These are phyloP conservation scores for Saprolegnia diclina DNA, from an alignment of 352 stramenopile genomes.

Conservation along the genomic window DNA sequence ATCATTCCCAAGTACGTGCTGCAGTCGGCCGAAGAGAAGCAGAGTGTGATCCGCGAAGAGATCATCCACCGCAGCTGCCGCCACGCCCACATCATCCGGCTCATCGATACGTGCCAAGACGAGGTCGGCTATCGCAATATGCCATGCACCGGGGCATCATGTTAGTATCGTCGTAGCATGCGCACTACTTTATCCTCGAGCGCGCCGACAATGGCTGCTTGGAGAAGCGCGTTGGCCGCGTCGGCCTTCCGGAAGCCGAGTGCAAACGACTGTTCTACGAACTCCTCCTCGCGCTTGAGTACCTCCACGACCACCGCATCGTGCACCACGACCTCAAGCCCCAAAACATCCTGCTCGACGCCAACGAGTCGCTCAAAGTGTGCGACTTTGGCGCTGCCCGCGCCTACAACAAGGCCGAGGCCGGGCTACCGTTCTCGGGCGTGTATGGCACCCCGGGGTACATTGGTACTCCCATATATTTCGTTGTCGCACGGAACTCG, in stretches of 20 bases:
- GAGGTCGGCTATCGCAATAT: slow-evolving; percentile 26
- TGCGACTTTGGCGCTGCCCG: slow-evolving; percentile 81
- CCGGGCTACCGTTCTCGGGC: slow-evolving; percentile 48
- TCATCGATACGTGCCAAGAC: slow-evolving; percentile 69
- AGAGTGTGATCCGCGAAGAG: slow-evolving; percentile 64
- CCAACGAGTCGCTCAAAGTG: slow-evolving; percentile 52
- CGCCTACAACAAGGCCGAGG: slow-evolving; percentile 50
- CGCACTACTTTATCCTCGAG: slow-evolving; percentile 72
- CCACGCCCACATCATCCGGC: slow-evolving; percentile 69
- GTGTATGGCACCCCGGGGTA: slow-evolving; percentile 70
- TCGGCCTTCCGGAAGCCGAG: slow-evolving; percentile 44
- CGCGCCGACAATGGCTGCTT: slow-evolving; percentile 52
- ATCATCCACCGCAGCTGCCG: slow-evolving; percentile 58
- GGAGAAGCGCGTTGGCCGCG: slow-evolving; percentile 43
- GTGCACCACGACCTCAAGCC: slow-evolving; percentile 90
- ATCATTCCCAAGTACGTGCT: slow-evolving; percentile 73
- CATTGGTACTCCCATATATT: slow-evolving; percentile 36
- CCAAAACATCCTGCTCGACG: slow-evolving; percentile 66
- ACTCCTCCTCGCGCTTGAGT: slow-evolving; percentile 55
- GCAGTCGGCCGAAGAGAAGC: slow-evolving; percentile 60
- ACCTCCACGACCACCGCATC: slow-evolving; percentile 68
- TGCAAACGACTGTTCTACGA: slow-evolving; percentile 54
- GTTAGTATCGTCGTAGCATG: slow-evolving; percentile 21
- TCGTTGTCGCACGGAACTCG: background rate
- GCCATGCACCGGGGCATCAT: background rate